phyloP scores from a whole-genome alignment of 495 filamentous ascomycete genomes.

The Annulohypoxylon bovei region DNA sequence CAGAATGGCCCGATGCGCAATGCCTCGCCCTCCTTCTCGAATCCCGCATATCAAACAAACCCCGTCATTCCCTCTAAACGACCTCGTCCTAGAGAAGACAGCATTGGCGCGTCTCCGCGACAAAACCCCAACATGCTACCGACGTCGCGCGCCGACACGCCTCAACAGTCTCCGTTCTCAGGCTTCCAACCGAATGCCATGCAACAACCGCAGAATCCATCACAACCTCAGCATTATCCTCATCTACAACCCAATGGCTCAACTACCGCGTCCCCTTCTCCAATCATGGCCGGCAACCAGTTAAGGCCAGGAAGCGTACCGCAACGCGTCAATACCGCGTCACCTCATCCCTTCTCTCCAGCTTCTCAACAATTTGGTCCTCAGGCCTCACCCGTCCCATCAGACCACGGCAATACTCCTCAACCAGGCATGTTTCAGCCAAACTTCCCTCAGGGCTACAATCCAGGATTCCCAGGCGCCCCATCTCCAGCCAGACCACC shows the following conservation, averaged over 20 bases:
- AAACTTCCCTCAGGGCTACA: conserved; percentile 67
- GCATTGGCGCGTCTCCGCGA: conserved; percentile 81
- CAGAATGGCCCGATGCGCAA: conserved; percentile 87
- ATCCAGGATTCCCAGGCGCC: conserved; percentile 62
- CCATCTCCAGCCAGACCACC: conserved; percentile 62
- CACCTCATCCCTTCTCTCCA: conserved; percentile 90
- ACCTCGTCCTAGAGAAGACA: conserved; percentile 83
- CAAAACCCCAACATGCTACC: conserved; percentile 77
- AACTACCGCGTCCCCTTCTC: conserved; percentile 85
- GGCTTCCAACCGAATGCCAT: conserved; percentile 67
- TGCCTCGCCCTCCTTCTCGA: conserved; percentile 75
- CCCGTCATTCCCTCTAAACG: conserved; percentile 89
- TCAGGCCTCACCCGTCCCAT: conserved; percentile 81
- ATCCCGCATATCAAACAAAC: conserved; percentile 79
- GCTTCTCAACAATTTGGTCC: conserved; percentile 76
- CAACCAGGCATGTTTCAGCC: conserved; percentile 70
- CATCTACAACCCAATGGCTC: conserved; percentile 86
- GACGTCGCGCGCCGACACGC: conserved; percentile 91
- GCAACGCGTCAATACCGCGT: conserved; percentile 87
- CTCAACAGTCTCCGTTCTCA: conserved; percentile 74
- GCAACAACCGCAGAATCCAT: conserved; percentile 66
- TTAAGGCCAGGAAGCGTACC: conserved; percentile 69
- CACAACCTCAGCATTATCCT: conserved; percentile 75
- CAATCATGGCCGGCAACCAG: conserved; percentile 78
- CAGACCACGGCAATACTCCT: conserved; percentile 81